phyloP scores from a whole-genome alignment of 345 rosid species.

The Bruguiera parviflora region DNA sequence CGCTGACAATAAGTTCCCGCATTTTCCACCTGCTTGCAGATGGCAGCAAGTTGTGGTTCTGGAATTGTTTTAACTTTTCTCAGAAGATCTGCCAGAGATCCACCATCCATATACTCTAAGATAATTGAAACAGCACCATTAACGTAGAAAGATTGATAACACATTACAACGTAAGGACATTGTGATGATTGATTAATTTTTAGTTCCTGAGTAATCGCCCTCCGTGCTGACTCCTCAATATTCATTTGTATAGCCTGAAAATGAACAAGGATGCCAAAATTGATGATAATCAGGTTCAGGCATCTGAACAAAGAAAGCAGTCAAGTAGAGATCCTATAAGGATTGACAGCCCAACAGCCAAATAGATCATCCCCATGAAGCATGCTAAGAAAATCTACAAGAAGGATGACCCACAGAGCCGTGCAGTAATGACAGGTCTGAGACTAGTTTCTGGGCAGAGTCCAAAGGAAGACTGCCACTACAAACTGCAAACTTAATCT shows the following conservation, averaged over 20 bases:
- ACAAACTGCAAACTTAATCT: not conserved
- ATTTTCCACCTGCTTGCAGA: conserved; percentile 70
- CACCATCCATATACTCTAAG: conserved; percentile 92
- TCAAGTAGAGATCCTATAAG: not conserved
- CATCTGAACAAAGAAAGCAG: not conserved
- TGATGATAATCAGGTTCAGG: not conserved
- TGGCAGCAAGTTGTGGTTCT: conserved; percentile 67
- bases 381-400: not conserved
- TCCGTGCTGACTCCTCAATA: conserved; percentile 58
- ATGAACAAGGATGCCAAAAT: not conserved
- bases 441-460: not conserved
- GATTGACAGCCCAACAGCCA: not conserved
- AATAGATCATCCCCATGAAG: not conserved
- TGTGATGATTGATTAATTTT: conserved; percentile 78
- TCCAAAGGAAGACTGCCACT: not conserved
- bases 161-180: conserved; percentile 74
- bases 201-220: conserved; percentile 68
- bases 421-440: not conserved
- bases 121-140: conserved; percentile 82
- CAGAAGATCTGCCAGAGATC: conserved; percentile 79
- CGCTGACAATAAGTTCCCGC: not conserved
- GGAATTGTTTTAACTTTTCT: conserved; percentile 66
- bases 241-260: conserved; percentile 76
- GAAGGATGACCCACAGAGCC: not conserved
- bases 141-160: conserved; percentile 73